Conservation (phyloP, 139 green algal genomes). For the Micractinium conductrix region DNA sequence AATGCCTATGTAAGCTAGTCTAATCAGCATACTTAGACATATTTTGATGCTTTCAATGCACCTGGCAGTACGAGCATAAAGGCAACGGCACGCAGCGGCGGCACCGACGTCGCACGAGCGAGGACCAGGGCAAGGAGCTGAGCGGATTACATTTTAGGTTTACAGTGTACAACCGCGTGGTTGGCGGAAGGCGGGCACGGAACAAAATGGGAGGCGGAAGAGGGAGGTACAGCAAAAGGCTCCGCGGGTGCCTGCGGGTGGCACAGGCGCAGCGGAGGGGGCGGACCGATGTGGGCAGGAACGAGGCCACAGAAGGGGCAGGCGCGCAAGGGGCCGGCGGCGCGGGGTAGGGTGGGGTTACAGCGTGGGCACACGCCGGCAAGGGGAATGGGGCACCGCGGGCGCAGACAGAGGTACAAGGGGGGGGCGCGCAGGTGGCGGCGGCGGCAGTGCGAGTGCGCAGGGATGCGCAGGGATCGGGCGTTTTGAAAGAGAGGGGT, state of each 20-base stretch:
- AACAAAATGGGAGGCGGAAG: neutral
- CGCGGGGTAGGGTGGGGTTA: no score
- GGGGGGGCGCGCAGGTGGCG: no score
- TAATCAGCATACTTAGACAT: no score
- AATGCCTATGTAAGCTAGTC: no score
- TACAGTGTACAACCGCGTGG: neutral
- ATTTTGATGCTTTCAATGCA: no score
- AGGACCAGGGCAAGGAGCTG: no score
- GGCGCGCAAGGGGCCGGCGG: neutral
- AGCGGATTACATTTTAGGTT: neutral
- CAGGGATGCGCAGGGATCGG: neutral
- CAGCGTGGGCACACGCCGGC: neutral
- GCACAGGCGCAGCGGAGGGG: no score
- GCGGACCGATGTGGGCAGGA: neutral
- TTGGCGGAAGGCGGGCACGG: no score
- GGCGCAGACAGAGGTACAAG: no score
- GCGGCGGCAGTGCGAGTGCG: neutral
- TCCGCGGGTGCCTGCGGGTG: neutral
- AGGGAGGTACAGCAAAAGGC: conserved; percentile 5
- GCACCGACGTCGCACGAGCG: no score
- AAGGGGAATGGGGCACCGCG: conserved; percentile 1
- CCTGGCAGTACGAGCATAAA: no score
- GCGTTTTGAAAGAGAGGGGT: neutral
- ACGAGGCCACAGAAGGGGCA: neutral
- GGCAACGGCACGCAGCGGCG: no score